Percentiles rank a stretch among this genome's conserved stretches.
Evolutionary conservation across 345 rosid species (phyloP).

Genomic region (Mangifera indica): DNA sequence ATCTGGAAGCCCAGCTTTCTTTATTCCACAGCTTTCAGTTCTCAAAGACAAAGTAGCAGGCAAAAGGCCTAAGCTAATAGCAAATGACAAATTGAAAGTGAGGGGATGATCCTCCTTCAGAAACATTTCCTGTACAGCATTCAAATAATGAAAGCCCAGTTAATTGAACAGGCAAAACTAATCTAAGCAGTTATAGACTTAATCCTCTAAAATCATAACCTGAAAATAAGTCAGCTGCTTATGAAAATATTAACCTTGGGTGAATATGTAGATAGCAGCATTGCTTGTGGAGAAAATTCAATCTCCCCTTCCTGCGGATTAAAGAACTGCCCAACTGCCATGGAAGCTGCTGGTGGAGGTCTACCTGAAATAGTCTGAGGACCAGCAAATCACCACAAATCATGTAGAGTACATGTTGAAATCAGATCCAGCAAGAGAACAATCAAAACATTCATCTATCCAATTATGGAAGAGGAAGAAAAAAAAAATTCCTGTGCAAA

Average conservation of each 20-base stretch:
- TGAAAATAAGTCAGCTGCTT: conserved; percentile 20
- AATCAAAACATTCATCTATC: conserved; percentile 6
- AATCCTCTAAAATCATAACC: background rate
- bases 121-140: conserved; percentile 59
- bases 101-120: conserved; percentile 93
- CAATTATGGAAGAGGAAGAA: background rate
- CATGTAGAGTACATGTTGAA: conserved; percentile 22
- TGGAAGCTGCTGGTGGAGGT: conserved; percentile 98
- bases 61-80: conserved; percentile 82
- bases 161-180: conserved; percentile 16
- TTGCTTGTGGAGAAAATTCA: conserved; percentile 57
- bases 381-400: conserved; percentile 33
- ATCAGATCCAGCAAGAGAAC: conserved; percentile 11
- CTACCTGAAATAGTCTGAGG: conserved; percentile 82
- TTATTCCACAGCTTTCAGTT: conserved; percentile 88
- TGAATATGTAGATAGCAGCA: conserved; percentile 71
- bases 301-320: conserved; percentile 73
- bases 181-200: conserved; percentile 13
- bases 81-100: conserved; percentile 72
- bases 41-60: conserved; percentile 69
- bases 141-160: conserved; percentile 22
- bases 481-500: conserved; percentile 1
- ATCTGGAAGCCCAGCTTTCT: conserved; percentile 64
- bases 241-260: conserved; percentile 53
- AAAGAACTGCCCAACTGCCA: conserved; percentile 98